Evolutionary conservation across 1,284 basidiomycete species (phyloP).

Genomic region (Ustilago xerochloae): DNA sequence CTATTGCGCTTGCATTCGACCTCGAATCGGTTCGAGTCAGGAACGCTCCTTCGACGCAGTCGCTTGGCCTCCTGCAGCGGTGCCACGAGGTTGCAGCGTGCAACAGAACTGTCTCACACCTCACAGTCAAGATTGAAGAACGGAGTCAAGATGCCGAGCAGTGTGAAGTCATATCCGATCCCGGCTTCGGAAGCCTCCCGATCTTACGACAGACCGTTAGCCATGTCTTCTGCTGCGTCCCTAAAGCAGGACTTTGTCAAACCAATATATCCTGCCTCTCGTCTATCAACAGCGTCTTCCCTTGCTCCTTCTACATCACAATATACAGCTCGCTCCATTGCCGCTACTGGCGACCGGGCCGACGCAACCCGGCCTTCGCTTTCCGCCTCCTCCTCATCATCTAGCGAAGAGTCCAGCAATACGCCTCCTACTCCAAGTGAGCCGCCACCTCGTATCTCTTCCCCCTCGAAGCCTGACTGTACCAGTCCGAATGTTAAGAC

Average conservation of each 20-base stretch:
- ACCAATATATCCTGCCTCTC: not conserved
- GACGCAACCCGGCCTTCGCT: not conserved
- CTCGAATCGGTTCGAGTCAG: not conserved
- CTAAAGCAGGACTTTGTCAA: not conserved
- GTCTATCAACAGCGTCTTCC: not conserved
- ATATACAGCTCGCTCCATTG: not conserved
- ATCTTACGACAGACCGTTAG: conserved; percentile 9
- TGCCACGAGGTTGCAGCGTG: not conserved
- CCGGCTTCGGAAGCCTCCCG: conserved; percentile 22
- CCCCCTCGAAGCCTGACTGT: not conserved
- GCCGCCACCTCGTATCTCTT: not conserved
- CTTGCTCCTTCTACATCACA: not conserved
- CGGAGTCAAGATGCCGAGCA: not conserved
- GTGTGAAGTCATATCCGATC: conserved; percentile 12
- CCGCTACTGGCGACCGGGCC: not conserved
- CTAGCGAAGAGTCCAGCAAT: not conserved
- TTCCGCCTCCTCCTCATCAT: conserved; percentile 7
- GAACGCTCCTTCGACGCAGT: not conserved
- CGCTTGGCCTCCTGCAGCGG: not conserved
- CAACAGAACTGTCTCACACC: not conserved
- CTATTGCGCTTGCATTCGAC: too few species aligned
- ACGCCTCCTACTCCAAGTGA: not conserved
- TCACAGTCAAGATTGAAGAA: not conserved
- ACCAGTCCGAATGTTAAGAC: conserved; percentile 7
- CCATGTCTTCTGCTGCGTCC: conserved; percentile 8